Evolutionary conservation across 2,329 filamentous ascomycete species (phyloP), one percentile per base, ranked within the genome.

Genomic region (Simplicillium sp.): DNA sequence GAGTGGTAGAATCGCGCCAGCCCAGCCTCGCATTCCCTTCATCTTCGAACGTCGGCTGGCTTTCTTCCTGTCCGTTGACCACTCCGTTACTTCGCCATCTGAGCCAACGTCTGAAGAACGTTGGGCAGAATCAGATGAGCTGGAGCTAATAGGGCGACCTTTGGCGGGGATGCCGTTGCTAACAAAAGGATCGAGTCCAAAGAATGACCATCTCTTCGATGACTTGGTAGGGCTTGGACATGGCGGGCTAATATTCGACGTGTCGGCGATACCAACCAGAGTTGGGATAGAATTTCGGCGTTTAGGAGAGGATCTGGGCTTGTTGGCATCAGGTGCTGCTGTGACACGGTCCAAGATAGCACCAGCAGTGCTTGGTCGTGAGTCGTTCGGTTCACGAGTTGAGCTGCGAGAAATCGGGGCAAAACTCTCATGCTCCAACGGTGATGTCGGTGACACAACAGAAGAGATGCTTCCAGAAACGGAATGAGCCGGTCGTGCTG

Each of bases 391-490:
- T 29, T 64, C 65, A 13, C 60, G 60, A 3, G 67, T 64, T 13
- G 63, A 52, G 37, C 56, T 67, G 15, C 64, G 60, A 3, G 62
- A 59, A 4, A 67, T 44, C 48, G 57, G 41, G 46, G 54, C 45
- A 46, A 58, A 48, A 59, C 46, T 58, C 62, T 61, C 61, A 61
- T 62, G 42, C 65, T 73, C 50, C 44, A 50, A 50, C 43, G 62
- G 58, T 7, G 61, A 62, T 28, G 70, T 71, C 11, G 71, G 73
- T 11, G 84, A 86, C 4, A 85, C 68, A 34, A 90, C 69, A 0
- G 86, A 94, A 4, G 84, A 88, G 36, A 92, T 79, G 59, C 85
- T 94, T 43, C 82, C 84, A 18, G 84, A 84, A 29, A 86, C 71
- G 2, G 82, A 86, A 57, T 90, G 86, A 5, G 79, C 77, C 3